These are phyloP conservation scores for Oryza punctata DNA, from an alignment of 176 grass and related monocot genomes.

Conservation along the genomic window DNA sequence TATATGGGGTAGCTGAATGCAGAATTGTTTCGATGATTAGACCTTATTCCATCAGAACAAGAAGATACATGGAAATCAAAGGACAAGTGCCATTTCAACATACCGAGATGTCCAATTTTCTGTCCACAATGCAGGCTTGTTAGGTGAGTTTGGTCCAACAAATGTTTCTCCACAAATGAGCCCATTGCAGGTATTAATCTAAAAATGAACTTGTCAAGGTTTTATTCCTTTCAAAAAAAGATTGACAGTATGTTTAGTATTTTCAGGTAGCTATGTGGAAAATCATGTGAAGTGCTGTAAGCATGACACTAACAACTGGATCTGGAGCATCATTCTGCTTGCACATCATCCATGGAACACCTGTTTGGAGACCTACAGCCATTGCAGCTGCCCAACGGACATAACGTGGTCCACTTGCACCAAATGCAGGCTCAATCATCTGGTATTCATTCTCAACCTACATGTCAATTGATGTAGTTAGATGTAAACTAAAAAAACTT, in stretches of 20 bases:
- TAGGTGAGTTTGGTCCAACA: constrained; percentile 74
- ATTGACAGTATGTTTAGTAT: background rate
- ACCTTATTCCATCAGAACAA: constrained; percentile 12
- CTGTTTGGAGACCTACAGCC: constrained; percentile 65
- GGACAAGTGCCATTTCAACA: background rate
- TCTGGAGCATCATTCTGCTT: constrained; percentile 94
- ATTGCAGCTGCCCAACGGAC: constrained; percentile 80
- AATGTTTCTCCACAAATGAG: constrained; percentile 79
- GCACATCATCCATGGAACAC: constrained; percentile 97
- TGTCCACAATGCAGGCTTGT: constrained; percentile 87
- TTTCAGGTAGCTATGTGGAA: background rate
- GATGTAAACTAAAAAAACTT: background rate
- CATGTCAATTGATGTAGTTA: constrained; percentile 26
- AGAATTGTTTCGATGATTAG: constrained; percentile 19
- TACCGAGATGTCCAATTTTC: constrained; percentile 90
- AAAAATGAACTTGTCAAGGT: constrained; percentile 15
- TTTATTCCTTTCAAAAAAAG: background rate
- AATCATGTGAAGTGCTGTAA: constrained; percentile 4
- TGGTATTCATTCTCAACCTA: constrained; percentile 96
- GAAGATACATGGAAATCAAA: background rate
- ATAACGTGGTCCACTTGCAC: constrained; percentile 58
- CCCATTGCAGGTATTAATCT: constrained; percentile 96
- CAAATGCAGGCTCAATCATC: constrained; percentile 75
- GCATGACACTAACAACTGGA: constrained; percentile 62
- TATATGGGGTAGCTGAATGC: constrained; percentile 57